Base-by-base conservation (phyloP, 2,329 filamentous ascomycete species). In the Polychaeton citri region DNA sequence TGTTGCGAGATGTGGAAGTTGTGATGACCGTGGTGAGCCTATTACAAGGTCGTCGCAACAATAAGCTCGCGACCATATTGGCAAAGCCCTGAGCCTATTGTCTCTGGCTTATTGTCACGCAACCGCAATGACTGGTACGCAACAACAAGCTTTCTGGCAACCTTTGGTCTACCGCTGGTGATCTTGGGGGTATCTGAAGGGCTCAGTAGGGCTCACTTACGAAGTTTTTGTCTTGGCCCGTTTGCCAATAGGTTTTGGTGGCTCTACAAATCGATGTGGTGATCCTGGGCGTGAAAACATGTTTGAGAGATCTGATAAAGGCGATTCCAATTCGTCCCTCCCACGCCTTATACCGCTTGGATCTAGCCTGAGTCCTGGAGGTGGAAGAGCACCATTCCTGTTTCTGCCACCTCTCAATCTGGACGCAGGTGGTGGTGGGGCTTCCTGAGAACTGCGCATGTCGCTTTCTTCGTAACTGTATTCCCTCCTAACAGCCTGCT, bases 171-270 rank as follows among this genome's bases (percentile, higher is more conserved):
- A n/a, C n/a, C n/a, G n/a, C n/a, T n/a, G n/a, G n/a, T n/a, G n/a
- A n/a, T n/a, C n/a, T n/a, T n/a, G n/a, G n/a, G n/a, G n/a, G n/a
- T n/a, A n/a, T n/a, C n/a, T n/a, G n/a, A n/a, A n/a, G n/a, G n/a
- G n/a, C n/a, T n/a, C n/a, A n/a, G n/a, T n/a, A n/a, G n/a, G n/a
- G n/a, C n/a, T n/a, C 34, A 59, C 57, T 54, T 50, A 60, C 57
- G 57, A 60, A 38, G 51, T 52, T 46, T 60, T 60, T 12, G 55
- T 58, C 46, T 58, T 58, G 32, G 57, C 57, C 36, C 49, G 48
- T 47, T 59, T 57, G 21, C 42, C 47, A 13, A 39, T 38, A 21
- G 43, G 38, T 37, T 49, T 51, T 36, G 44, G 45, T 30, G 43
- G 42, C 18, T 40, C 42, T 45, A 46, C 38, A 33, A 42, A 21